Percentiles rank a stretch among this genome's conserved stretches.
Evolutionary conservation across 805 yeast species (phyloP).

Genomic region (Ogataea wickerhamii): DNA sequence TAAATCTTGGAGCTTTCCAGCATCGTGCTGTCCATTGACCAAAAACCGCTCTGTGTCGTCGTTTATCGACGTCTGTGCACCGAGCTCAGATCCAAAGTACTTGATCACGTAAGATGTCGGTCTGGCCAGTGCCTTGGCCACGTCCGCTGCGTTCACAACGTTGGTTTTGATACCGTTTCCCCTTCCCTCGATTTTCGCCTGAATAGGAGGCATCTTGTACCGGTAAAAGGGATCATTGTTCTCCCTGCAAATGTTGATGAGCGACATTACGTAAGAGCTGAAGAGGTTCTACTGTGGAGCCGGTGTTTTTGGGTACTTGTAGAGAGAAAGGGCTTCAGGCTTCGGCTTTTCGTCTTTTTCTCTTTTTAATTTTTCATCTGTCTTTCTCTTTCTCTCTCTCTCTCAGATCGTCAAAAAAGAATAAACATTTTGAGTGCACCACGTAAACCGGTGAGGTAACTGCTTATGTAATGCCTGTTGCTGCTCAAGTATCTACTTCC

Average conservation of each 20-base stretch:
- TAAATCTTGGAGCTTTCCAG: conserved; percentile 84
- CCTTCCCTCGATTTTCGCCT: conserved; percentile 95
- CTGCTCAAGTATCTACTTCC: too few relatives aligned
- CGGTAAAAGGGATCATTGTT: conserved; percentile 98
- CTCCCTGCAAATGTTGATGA: conserved; percentile 92
- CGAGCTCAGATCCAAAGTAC: conserved; percentile 93
- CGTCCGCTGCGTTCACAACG: conserved; percentile 83
- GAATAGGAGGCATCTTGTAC: conserved; percentile 98
- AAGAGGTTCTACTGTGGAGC: too few relatives aligned
- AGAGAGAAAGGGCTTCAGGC: too few relatives aligned
- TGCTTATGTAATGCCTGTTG: too few relatives aligned
- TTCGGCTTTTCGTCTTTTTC: too few relatives aligned
- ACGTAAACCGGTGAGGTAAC: too few relatives aligned
- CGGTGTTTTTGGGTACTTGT: too few relatives aligned
- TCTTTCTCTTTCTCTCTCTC: too few relatives aligned
- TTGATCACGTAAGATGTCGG: conserved; percentile 91
- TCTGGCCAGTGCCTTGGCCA: conserved; percentile 90
- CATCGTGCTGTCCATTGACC: conserved; percentile 93
- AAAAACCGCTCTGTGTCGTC: conserved; percentile 81
- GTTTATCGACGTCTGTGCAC: conserved; percentile 88
- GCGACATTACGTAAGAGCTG: conserved; percentile 66
- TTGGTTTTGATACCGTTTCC: conserved; percentile 99
- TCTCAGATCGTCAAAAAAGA: too few relatives aligned
- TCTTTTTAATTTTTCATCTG: too few relatives aligned
- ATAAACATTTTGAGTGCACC: too few relatives aligned